Evolutionary conservation across 305 asterid genomes (phyloP).

Genomic region (Solanum chacoense): DNA sequence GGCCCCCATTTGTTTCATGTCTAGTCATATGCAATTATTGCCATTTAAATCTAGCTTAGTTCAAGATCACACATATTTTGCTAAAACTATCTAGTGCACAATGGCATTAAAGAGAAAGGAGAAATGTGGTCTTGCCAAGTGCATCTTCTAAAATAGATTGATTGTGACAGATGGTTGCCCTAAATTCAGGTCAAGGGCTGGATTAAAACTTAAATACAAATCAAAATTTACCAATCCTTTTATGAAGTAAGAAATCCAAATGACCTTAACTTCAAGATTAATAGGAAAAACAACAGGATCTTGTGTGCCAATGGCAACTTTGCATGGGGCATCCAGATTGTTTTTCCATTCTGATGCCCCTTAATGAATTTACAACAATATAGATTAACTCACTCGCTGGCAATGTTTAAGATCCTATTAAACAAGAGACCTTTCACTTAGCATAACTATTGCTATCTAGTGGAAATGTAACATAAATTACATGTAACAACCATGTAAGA

Average conservation of each 20-base stretch:
- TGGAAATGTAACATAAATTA: neutral
- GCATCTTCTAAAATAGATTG: neutral
- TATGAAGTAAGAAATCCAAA: neutral
- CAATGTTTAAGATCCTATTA: neutral
- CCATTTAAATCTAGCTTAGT: neutral
- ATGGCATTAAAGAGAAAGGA: neutral
- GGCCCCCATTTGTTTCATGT: conserved; percentile 15
- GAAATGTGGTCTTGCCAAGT: neutral
- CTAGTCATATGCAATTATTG: conserved; percentile 12
- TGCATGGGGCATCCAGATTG: neutral
- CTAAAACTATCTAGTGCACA: conserved; percentile 7
- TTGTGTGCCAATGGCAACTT: neutral
- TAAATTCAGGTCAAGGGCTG: neutral
- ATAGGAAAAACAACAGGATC: neutral
- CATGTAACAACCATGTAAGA: neutral
- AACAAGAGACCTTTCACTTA: neutral
- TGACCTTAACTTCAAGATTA: neutral
- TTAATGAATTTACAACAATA: neutral
- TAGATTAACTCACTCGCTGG: neutral
- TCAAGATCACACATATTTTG: conserved; percentile 7
- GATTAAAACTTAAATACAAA: neutral
- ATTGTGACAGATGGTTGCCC: neutral
- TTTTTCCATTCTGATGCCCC: neutral
- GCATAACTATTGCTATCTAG: neutral
- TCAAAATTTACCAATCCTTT: neutral